Conservation (phyloP, 2,329 filamentous ascomycete species). For the Blastomyces silverae region DNA sequence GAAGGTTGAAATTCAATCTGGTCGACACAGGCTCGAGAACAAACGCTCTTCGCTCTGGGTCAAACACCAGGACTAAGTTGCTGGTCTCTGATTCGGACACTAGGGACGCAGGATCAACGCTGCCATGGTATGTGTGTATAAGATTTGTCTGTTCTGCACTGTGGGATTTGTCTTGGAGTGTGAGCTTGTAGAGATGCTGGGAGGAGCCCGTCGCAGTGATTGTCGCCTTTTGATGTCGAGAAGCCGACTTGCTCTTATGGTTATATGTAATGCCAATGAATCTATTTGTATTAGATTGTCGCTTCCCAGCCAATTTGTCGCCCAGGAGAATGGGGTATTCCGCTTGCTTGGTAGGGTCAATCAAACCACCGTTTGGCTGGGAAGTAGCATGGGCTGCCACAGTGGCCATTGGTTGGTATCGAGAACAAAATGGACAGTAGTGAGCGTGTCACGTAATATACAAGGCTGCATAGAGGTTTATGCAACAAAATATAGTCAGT, state of each 20-base stretch:
- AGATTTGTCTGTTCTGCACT: slow-evolving; percentile 35
- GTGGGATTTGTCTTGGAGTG: slow-evolving; percentile 38
- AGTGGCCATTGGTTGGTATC: slow-evolving; percentile 16
- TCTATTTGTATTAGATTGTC: slow-evolving; percentile 21
- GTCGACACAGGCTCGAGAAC: slow-evolving; percentile 74
- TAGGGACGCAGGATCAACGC: slow-evolving; percentile 33
- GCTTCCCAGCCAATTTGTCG: slow-evolving; percentile 35
- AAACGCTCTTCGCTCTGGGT: slow-evolving; percentile 65
- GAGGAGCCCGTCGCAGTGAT: slow-evolving; percentile 33
- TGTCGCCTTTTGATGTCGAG: slow-evolving; percentile 34
- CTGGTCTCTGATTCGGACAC: slow-evolving; percentile 28
- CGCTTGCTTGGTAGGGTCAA: slow-evolving; percentile 42
- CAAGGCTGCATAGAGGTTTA: slow-evolving; percentile 4
- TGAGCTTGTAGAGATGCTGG: slow-evolving; percentile 36
- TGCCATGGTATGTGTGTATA: slow-evolving; percentile 38
- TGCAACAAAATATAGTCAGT: neutral
- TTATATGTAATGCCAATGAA: slow-evolving; percentile 43
- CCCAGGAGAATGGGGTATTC: slow-evolving; percentile 44
- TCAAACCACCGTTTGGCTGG: slow-evolving; percentile 31
- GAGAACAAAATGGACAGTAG: slow-evolving; percentile 5
- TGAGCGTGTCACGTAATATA: neutral
- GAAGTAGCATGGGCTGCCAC: slow-evolving; percentile 16
- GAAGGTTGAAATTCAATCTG: slow-evolving; percentile 83
- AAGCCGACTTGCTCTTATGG: slow-evolving; percentile 40
- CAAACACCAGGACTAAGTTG: slow-evolving; percentile 60